These are phyloP conservation scores for Myxozyma kluyveri DNA, from an alignment of 805 yeast species.

Conservation along the genomic window DNA sequence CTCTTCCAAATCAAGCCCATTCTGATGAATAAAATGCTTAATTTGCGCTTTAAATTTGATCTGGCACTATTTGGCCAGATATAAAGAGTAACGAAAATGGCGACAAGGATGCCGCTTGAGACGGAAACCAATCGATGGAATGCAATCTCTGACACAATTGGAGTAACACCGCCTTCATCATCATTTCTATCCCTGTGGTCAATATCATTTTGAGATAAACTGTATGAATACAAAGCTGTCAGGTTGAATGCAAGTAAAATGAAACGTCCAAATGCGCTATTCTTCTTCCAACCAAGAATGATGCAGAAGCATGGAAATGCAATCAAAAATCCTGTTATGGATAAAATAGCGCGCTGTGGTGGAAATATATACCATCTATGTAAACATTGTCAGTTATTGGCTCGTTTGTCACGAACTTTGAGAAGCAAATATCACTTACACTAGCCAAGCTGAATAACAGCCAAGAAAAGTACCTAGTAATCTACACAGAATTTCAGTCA, in stretches of 20 bases:
- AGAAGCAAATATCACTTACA: conserved; percentile 43
- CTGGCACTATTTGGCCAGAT: conserved; percentile 69
- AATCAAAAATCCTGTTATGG: conserved; percentile 47
- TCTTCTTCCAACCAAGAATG: conserved; percentile 64
- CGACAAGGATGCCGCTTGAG: conserved; percentile 71
- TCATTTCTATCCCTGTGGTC: conserved; percentile 42
- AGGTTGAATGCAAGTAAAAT: conserved; percentile 72
- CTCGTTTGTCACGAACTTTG: conserved; percentile 45
- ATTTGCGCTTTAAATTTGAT: conserved; percentile 58
- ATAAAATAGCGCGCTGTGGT: conserved; percentile 54
- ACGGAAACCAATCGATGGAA: conserved; percentile 74
- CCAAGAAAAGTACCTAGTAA: conserved; percentile 74
- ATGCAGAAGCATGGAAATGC: conserved; percentile 48
- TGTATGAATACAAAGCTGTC: conserved; percentile 72
- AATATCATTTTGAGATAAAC: conserved; percentile 54
- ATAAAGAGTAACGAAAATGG: conserved; percentile 58
- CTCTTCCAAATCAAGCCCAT: conserved; percentile 80
- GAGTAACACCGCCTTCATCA: conserved; percentile 67
- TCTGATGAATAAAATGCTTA: conserved; percentile 71
- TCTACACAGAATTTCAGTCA: conserved; percentile 32
- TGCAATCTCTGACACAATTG: conserved; percentile 71
- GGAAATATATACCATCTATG: conserved; percentile 53
- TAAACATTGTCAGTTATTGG: not conserved
- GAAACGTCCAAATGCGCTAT: conserved; percentile 49
- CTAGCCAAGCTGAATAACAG: conserved; percentile 15